A percentile compares a stretch with the other conserved stretches of the same genome.
phyloP scores from a whole-genome alignment of 306 rosid species.

The Carpinus fangiana region DNA sequence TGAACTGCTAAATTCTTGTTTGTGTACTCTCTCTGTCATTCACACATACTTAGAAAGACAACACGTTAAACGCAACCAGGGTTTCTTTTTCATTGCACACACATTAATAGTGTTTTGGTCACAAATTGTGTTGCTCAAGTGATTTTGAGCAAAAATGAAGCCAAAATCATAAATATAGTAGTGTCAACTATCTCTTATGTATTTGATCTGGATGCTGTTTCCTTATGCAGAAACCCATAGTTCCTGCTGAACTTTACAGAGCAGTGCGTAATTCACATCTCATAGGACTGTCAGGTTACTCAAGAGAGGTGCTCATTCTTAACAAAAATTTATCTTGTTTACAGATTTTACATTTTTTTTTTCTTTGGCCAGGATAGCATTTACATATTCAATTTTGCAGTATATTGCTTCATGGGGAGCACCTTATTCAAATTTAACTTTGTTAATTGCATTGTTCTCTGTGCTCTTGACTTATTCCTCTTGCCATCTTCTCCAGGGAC shows the following conservation, averaged over 20 bases:
- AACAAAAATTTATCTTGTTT: slow-evolving; percentile 15
- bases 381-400: slow-evolving; percentile 14
- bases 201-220: slow-evolving; percentile 24
- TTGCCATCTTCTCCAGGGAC: slow-evolving; percentile 56
- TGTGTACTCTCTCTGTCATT: neutral
- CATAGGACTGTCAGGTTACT: slow-evolving; percentile 89
- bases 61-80: neutral
- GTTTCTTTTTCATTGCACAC: neutral
- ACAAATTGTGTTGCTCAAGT: slow-evolving; percentile 4
- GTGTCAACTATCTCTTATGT: slow-evolving; percentile 19
- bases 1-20: neutral
- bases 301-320: slow-evolving; percentile 73
- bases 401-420: neutral
- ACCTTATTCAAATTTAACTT: neutral
- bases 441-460: neutral
- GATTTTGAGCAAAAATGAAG: slow-evolving; percentile 22
- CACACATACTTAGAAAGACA: neutral
- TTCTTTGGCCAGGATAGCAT: neutral
- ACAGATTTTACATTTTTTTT: neutral
- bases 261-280: slow-evolving; percentile 88
- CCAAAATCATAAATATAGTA: slow-evolving; percentile 11
- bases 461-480: slow-evolving; percentile 10
- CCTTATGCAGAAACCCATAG: slow-evolving; percentile 78
- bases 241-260: slow-evolving; percentile 75
- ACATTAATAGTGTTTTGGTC: neutral